These are phyloP conservation scores for Cladosporium sp. DNA, from an alignment of 2,329 filamentous ascomycete genomes.

Conservation along the genomic window DNA sequence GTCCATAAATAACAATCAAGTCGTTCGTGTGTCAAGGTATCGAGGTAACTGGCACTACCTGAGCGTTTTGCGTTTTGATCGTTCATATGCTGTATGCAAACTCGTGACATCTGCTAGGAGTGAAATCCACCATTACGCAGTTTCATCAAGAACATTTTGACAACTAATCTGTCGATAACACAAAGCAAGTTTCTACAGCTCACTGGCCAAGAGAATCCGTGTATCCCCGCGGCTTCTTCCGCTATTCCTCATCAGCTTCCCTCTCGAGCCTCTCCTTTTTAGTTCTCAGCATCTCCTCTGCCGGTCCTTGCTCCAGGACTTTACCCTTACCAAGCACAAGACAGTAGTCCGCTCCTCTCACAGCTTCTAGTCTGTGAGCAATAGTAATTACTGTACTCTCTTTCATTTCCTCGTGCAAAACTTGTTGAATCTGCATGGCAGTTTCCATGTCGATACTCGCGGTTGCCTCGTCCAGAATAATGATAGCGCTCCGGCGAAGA, in stretches of 20 bases:
- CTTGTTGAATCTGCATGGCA: constrained; percentile 51
- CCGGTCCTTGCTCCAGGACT: constrained; percentile 37
- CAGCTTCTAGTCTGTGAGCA: constrained; percentile 61
- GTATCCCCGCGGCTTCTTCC: no score
- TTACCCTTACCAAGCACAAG: constrained; percentile 51
- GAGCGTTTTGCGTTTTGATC: no score
- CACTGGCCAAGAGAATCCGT: no score
- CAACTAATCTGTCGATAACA: no score
- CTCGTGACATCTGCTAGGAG: no score
- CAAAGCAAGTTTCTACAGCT: no score
- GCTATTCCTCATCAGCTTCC: constrained; percentile 14
- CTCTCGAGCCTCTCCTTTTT: constrained; percentile 11
- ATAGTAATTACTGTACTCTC: constrained; percentile 62
- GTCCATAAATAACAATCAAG: no score
- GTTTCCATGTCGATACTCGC: constrained; percentile 62
- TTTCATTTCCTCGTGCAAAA: constrained; percentile 53
- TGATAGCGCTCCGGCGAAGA: constrained; percentile 55
- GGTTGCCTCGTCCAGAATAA: constrained; percentile 65
- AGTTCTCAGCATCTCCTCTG: constrained; percentile 27
- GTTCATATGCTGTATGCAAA: no score
- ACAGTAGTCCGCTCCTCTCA: constrained; percentile 54
- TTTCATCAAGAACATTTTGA: no score
- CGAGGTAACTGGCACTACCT: no score
- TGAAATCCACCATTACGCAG: no score
- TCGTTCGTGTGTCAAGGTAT: no score